Conservation (phyloP, 129 eudicot species). For the Pulicaria dysenterica region DNA sequence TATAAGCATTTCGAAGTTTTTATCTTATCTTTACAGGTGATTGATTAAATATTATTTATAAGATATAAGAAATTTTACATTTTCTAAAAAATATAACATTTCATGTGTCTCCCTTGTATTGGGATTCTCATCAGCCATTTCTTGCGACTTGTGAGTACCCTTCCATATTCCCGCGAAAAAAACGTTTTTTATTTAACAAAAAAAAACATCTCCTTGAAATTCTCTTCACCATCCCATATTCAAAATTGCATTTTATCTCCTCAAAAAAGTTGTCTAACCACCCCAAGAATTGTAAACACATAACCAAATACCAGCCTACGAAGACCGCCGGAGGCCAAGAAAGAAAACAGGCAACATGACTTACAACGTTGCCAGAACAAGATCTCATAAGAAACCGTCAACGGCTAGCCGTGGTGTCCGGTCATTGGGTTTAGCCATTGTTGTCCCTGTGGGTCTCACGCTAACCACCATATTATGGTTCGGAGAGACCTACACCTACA, state of each 20-base stretch:
- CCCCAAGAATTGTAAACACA: constrained; percentile 1
- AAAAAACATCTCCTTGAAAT: constrained; percentile 23
- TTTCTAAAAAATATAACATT: too few species aligned
- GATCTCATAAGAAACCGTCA: constrained; percentile 39
- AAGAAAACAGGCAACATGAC: constrained; percentile 22
- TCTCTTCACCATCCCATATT: constrained; percentile 32
- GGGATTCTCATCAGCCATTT: neutral
- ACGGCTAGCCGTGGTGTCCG: constrained; percentile 69
- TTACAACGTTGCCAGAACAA: constrained; percentile 21
- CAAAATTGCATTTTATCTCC: constrained; percentile 4
- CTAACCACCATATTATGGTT: constrained; percentile 44
- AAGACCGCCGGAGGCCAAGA: neutral
- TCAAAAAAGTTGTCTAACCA: constrained; percentile 9
- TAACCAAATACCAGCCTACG: neutral
- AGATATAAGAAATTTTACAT: too few species aligned
- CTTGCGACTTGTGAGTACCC: constrained; percentile 11
- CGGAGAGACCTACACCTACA: constrained; percentile 39
- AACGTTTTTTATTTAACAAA: neutral
- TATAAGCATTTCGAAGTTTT: too few species aligned
- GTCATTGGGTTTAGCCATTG: constrained; percentile 61
- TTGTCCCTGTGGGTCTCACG: constrained; percentile 61
- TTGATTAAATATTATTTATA: too few species aligned
- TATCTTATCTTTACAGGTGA: too few species aligned
- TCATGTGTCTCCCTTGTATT: neutral
- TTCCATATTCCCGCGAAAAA: constrained; percentile 9